A percentile compares a stretch with the other conserved stretches of the same genome.
phyloP scores from a whole-genome alignment of 768 basidiomycete species.

The Boletus sp. region DNA sequence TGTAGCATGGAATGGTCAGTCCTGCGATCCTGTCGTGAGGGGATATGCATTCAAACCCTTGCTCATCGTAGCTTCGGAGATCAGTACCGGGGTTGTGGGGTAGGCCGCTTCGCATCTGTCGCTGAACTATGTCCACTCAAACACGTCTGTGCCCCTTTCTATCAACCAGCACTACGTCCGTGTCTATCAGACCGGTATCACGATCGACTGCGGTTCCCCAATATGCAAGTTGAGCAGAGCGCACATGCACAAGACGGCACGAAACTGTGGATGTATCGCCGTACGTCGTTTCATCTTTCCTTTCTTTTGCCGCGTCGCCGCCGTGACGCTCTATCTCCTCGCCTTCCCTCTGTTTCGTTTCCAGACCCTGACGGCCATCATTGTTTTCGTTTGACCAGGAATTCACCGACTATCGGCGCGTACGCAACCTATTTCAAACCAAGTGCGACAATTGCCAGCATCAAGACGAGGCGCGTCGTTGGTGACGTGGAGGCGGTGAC shows the following conservation, averaged over 20 bases:
- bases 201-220: slow-evolving; percentile 50
- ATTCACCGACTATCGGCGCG: slow-evolving; percentile 48
- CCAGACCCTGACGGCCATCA: not conserved
- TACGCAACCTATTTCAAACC: slow-evolving; percentile 65
- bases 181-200: slow-evolving; percentile 60
- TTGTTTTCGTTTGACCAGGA: slow-evolving; percentile 24
- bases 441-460: slow-evolving; percentile 56
- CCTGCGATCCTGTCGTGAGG: not conserved
- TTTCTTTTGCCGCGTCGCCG: not conserved
- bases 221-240: slow-evolving; percentile 53
- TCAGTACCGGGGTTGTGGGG: slow-evolving; percentile 44
- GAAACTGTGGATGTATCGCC: slow-evolving; percentile 56
- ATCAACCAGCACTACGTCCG: slow-evolving; percentile 57
- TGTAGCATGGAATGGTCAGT: slow-evolving; percentile 58
- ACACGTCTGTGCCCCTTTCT: not conserved
- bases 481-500: slow-evolving; percentile 11
- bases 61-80: slow-evolving; percentile 35
- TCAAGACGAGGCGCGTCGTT: slow-evolving; percentile 27
- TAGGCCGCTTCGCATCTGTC: slow-evolving; percentile 17
- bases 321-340: not conserved
- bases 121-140: slow-evolving; percentile 3
- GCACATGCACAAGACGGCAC: slow-evolving; percentile 60
- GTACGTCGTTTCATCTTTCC: slow-evolving; percentile 13
- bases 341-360: not conserved
- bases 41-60: slow-evolving; percentile 8